Evolutionary conservation across 2,329 filamentous ascomycete genomes (phyloP).

Genomic region (Alternaria viburni): DNA sequence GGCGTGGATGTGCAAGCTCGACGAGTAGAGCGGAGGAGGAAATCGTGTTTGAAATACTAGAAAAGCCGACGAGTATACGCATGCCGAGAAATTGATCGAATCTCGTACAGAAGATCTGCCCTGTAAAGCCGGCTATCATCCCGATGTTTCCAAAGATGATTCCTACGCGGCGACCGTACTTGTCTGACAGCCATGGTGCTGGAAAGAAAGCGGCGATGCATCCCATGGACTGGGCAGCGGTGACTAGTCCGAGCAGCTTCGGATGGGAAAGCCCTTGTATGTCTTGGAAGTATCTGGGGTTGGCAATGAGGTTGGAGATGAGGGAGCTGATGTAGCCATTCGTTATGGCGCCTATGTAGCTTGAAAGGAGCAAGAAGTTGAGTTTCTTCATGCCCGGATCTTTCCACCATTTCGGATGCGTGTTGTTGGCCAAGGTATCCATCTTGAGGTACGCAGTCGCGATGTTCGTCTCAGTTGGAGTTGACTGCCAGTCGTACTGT

Average conservation of each 20-base stretch:
- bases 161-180: constrained; percentile 17
- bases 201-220: constrained; percentile 27
- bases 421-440: constrained; percentile 9
- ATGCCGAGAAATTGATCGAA: constrained; percentile 12
- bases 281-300: constrained; percentile 13
- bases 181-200: constrained; percentile 24
- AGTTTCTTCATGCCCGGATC: constrained; percentile 20
- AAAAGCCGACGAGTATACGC: constrained; percentile 17
- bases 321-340: constrained; percentile 26
- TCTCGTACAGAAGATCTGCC: constrained; percentile 15
- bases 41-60: constrained; percentile 17
- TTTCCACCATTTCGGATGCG: constrained; percentile 20
- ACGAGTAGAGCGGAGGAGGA: constrained; percentile 15
- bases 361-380: constrained; percentile 20
- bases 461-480: background rate
- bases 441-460: background rate
- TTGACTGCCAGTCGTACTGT: background rate
- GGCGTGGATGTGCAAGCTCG: constrained; percentile 23
- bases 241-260: constrained; percentile 17
- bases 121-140: constrained; percentile 14
- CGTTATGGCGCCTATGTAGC: constrained; percentile 24
- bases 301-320: constrained; percentile 22
- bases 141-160: constrained; percentile 16
- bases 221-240: constrained; percentile 21
- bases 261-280: constrained; percentile 12